These are phyloP conservation scores for Psophocarpus tetragonolobus DNA, from an alignment of 306 rosid species.

Conservation along the genomic window DNA sequence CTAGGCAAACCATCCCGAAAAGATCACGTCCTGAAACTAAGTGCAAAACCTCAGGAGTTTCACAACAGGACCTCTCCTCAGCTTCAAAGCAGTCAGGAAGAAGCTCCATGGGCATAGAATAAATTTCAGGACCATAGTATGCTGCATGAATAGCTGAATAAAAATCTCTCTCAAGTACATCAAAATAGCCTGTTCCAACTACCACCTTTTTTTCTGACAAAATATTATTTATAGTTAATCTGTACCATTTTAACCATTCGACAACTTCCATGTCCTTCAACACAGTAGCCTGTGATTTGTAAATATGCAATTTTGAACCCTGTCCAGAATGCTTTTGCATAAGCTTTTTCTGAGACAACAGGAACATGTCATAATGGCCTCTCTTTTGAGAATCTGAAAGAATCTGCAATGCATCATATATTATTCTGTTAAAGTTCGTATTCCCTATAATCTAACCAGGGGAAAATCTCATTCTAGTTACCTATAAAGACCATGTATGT, in stretches of 20 bases:
- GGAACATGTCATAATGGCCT: slow-evolving; percentile 71
- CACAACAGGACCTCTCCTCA: slow-evolving; percentile 87
- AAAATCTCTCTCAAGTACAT: slow-evolving; percentile 82
- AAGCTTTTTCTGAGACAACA: slow-evolving; percentile 68
- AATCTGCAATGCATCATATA: slow-evolving; percentile 77
- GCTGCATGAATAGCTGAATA: slow-evolving; percentile 86
- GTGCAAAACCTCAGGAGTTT: slow-evolving; percentile 92
- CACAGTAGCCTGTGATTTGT: slow-evolving; percentile 43
- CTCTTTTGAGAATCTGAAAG: slow-evolving; percentile 87
- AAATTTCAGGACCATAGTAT: slow-evolving; percentile 82
- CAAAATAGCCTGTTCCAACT: slow-evolving; percentile 77
- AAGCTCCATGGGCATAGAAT: slow-evolving; percentile 66
- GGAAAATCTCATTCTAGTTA: slow-evolving; percentile 30
- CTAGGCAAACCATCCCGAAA: slow-evolving; percentile 84
- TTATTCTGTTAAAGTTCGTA: slow-evolving; percentile 43
- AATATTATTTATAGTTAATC: slow-evolving; percentile 68
- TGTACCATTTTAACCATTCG: slow-evolving; percentile 92
- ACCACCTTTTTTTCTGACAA: slow-evolving; percentile 70
- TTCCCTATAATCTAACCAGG: slow-evolving; percentile 34
- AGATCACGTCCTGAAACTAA: slow-evolving; percentile 96
- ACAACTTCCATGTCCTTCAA: slow-evolving; percentile 86
- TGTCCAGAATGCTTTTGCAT: slow-evolving; percentile 46
- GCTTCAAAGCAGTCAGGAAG: slow-evolving; percentile 96
- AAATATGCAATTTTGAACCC: slow-evolving; percentile 47
- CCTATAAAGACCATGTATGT: neutral